phyloP scores from a whole-genome alignment of 805 yeast species.

The Dipodascopsis tothii region DNA sequence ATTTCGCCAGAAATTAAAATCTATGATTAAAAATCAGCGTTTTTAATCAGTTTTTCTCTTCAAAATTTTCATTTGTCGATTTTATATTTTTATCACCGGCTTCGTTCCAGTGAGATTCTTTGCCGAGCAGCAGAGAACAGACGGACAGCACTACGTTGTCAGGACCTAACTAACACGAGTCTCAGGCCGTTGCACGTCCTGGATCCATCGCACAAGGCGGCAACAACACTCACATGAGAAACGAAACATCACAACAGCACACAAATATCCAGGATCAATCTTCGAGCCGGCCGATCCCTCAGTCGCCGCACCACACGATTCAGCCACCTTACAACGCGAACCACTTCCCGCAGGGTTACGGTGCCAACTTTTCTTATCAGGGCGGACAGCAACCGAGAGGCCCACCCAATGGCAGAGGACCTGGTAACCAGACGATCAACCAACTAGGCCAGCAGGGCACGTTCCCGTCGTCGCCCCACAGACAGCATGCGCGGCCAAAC shows the following conservation, averaged over 20 bases:
- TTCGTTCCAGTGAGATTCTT: constrained; percentile 6
- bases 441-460: constrained; percentile 1
- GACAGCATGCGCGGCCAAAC: constrained; percentile 12
- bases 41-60: constrained; percentile 9
- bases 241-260: constrained; percentile 14
- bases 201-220: constrained; percentile 6
- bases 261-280: constrained; percentile 3
- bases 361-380: not conserved
- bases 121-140: constrained; percentile 5
- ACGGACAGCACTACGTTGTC: no score
- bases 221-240: constrained; percentile 22
- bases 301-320: constrained; percentile 16
- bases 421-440: not conserved
- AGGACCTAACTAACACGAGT: not conserved
- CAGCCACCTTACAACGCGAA: constrained; percentile 9
- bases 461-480: constrained; percentile 4
- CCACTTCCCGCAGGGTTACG: constrained; percentile 4
- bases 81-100: not conserved
- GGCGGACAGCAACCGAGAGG: constrained; percentile 15
- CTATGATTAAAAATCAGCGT: no score
- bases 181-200: not conserved
- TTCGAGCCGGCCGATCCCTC: constrained; percentile 8
- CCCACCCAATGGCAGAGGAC: constrained; percentile 11
- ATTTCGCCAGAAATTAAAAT: no score
- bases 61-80: not conserved